Percentiles rank a stretch among this genome's conserved stretches.
Conservation (phyloP, 1,139 yeast genomes). For the Pichia sp. region DNA sequence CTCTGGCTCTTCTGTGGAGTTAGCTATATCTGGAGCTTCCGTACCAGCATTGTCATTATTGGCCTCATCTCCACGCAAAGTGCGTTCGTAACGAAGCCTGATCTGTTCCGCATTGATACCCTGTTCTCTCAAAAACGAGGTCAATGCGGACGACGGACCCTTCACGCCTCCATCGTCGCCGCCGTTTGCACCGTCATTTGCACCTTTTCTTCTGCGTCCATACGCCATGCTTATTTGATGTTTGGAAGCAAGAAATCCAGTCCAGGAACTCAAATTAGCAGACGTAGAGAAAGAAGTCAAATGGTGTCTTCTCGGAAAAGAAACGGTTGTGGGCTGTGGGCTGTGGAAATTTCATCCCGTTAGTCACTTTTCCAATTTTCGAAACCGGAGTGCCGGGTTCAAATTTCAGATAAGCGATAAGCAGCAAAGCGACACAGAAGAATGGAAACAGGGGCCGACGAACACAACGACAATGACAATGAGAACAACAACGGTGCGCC, state of each 20-base stretch:
- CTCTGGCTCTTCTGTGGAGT: neutral
- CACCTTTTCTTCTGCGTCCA: conserved; percentile 15
- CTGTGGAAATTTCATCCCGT: too few relatives aligned
- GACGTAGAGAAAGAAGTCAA: neutral
- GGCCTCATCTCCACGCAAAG: conserved; percentile 20
- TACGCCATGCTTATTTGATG: conserved; percentile 23
- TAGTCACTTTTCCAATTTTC: too few relatives aligned
- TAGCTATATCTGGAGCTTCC: conserved; percentile 1
- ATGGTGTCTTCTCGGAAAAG: too few relatives aligned
- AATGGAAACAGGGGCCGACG: too few relatives aligned
- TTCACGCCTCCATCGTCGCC: conserved; percentile 38
- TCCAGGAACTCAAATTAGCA: neutral
- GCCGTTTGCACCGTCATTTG: conserved; percentile 6
- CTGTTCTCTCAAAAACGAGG: conserved; percentile 70
- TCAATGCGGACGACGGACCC: conserved; percentile 76
- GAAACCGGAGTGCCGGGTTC: too few relatives aligned
- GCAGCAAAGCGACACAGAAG: too few relatives aligned
- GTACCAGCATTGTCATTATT: conserved; percentile 7
- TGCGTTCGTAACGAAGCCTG: conserved; percentile 48
- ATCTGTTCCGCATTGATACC: conserved; percentile 84
- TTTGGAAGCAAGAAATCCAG: neutral
- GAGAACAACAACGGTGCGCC: too few relatives aligned
- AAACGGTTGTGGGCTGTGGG: too few relatives aligned
- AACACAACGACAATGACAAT: too few relatives aligned
- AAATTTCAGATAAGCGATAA: too few relatives aligned